Percentiles rank a stretch among this genome's conserved stretches.
phyloP scores from a whole-genome alignment of 176 grass and related monocot genomes.

The Triticum urartu region DNA sequence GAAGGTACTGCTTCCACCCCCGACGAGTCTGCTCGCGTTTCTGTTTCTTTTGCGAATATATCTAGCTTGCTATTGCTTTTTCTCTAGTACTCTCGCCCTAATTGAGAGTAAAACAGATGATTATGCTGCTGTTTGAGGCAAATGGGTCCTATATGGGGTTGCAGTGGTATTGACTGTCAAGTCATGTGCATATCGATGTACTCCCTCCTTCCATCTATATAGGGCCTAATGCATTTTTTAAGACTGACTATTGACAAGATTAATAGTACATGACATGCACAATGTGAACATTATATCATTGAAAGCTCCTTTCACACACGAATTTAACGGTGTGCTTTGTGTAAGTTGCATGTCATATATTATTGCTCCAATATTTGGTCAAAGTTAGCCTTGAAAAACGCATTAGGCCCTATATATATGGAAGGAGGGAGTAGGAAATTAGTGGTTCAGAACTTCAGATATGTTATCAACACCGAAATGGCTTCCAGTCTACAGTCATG shows the following conservation, averaged over 20 bases:
- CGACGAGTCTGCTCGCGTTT: background rate
- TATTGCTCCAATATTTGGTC: too few relatives aligned
- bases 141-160: background rate
- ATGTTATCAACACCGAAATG: background rate
- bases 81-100: background rate
- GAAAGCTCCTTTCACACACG: too few relatives aligned
- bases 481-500: background rate
- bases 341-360: too few relatives aligned
- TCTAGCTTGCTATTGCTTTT: background rate
- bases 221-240: too few relatives aligned
- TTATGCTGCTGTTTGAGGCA: background rate
- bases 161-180: background rate
- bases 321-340: too few relatives aligned
- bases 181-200: background rate
- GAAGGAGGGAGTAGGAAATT: background rate
- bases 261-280: too few relatives aligned
- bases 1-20: conserved; percentile 47
- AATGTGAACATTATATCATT: too few relatives aligned
- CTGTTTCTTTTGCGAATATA: background rate
- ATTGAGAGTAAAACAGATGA: background rate
- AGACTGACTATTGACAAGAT: too few relatives aligned
- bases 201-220: too few relatives aligned
- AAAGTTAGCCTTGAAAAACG: too few relatives aligned
- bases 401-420: too few relatives aligned
- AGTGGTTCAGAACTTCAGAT: background rate